A percentile compares a stretch with the other conserved stretches of the same genome.
Evolutionary conservation across 176 grass and related monocot genomes (phyloP).

Genomic region (Carex myosuroides): DNA sequence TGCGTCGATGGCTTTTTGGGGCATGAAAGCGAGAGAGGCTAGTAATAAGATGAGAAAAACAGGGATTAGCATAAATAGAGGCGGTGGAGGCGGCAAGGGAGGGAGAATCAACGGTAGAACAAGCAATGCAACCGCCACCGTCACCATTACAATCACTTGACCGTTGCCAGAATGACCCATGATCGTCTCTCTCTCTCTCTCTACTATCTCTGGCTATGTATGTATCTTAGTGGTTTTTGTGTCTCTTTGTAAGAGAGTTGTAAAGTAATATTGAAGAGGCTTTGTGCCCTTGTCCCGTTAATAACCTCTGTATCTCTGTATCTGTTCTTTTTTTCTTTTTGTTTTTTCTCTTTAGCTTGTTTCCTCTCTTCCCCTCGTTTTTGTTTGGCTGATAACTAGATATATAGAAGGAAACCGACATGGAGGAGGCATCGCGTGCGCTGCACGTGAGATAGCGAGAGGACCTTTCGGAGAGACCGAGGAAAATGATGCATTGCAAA

Average conservation of each 20-base stretch:
- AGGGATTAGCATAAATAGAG: constrained; percentile 49
- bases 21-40: constrained; percentile 35
- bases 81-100: constrained; percentile 45
- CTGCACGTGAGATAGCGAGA: constrained; percentile 2
- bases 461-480: background rate
- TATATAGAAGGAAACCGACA: background rate
- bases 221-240: background rate
- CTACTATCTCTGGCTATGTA: background rate
- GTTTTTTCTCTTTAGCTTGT: background rate
- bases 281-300: background rate
- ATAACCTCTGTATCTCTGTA: background rate
- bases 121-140: constrained; percentile 31
- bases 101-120: constrained; percentile 59
- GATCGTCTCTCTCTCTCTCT: background rate
- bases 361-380: constrained; percentile 3
- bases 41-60: constrained; percentile 60
- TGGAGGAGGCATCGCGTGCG: background rate
- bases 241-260: background rate
- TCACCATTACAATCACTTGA: constrained; percentile 13
- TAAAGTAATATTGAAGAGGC: constrained; percentile 10
- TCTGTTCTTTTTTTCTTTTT: background rate
- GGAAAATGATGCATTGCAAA: background rate
- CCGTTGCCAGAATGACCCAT: constrained; percentile 8
- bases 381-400: background rate
- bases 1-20: constrained; percentile 9